Conservation (phyloP, 2,329 filamentous ascomycete genomes). For the Stemphylium beticola region DNA sequence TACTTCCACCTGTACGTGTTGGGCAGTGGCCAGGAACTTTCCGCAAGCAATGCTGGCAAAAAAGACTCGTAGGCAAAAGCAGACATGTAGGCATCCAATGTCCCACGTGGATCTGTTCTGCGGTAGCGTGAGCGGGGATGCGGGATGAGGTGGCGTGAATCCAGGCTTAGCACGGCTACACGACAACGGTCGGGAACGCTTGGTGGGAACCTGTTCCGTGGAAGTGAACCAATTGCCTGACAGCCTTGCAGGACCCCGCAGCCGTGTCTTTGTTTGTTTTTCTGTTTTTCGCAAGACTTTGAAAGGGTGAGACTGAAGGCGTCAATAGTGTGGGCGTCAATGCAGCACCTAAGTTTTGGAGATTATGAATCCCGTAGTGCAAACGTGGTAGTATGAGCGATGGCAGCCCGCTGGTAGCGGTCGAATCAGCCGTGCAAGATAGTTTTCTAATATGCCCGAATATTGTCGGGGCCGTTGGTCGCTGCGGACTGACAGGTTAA, state of each 20-base stretch:
- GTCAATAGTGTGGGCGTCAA: background rate
- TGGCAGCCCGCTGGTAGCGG: background rate
- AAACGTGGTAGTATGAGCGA: constrained; percentile 9
- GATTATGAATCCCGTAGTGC: constrained; percentile 7
- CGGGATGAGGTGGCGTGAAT: constrained; percentile 5
- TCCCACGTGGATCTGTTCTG: constrained; percentile 12
- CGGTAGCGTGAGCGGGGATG: constrained; percentile 13
- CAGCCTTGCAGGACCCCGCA: constrained; percentile 3
- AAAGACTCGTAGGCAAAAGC: background rate
- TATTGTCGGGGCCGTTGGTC: constrained; percentile 5
- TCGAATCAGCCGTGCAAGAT: background rate
- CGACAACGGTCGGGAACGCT: constrained; percentile 9
- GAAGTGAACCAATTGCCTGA: background rate
- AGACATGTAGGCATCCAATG: background rate
- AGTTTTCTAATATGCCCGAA: constrained; percentile 2
- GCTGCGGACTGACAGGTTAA: background rate
- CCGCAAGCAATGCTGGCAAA: background rate
- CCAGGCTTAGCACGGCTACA: background rate
- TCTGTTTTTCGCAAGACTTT: constrained; percentile 1
- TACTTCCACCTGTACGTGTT: too few relatives aligned
- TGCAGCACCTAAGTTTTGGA: background rate
- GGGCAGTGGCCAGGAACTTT: background rate
- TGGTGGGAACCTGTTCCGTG: background rate
- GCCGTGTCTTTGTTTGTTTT: background rate
- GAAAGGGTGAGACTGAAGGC: constrained; percentile 4